Percentiles rank a stretch among this genome's conserved stretches.
These are phyloP conservation scores for Colletotrichum echinochloae DNA, from an alignment of 2,329 filamentous ascomycete genomes.

Conservation along the genomic window DNA sequence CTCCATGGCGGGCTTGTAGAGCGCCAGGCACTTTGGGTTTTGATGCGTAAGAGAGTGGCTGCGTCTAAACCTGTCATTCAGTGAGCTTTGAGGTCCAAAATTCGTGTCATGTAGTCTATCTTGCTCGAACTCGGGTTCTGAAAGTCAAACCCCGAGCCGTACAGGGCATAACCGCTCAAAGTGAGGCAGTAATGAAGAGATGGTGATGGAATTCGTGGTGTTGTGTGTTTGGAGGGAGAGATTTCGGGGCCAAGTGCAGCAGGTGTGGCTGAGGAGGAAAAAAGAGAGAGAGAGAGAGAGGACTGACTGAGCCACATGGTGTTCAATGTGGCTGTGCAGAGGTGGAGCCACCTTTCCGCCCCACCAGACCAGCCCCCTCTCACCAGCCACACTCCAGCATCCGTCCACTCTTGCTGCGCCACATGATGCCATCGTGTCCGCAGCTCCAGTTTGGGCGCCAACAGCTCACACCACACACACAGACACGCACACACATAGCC, in stretches of 20 bases:
- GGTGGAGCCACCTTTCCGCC: not conserved
- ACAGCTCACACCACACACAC: not conserved
- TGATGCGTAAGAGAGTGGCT: no score
- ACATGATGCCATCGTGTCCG: not conserved
- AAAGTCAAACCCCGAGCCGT: no score
- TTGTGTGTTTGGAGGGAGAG: not conserved
- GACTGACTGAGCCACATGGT: not conserved
- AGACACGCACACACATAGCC: not conserved
- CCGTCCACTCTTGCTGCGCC: not conserved
- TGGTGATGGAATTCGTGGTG: not conserved
- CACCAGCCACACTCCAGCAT: not conserved
- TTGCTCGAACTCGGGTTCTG: no score
- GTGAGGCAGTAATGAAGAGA: not conserved
- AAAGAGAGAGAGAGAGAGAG: not conserved
- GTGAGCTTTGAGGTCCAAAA: no score
- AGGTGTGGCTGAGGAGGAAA: not conserved
- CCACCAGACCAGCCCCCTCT: not conserved
- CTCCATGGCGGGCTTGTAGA: not conserved
- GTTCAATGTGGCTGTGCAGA: not conserved
- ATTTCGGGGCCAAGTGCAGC: not conserved
- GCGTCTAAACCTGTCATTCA: not conserved
- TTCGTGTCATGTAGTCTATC: no score
- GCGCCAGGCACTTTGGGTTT: not conserved
- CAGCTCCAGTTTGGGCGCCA: not conserved
- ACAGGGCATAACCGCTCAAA: not conserved